Base-by-base conservation (phyloP, 2,329 filamentous ascomycete genomes). In the Gremmenia infestans region DNA sequence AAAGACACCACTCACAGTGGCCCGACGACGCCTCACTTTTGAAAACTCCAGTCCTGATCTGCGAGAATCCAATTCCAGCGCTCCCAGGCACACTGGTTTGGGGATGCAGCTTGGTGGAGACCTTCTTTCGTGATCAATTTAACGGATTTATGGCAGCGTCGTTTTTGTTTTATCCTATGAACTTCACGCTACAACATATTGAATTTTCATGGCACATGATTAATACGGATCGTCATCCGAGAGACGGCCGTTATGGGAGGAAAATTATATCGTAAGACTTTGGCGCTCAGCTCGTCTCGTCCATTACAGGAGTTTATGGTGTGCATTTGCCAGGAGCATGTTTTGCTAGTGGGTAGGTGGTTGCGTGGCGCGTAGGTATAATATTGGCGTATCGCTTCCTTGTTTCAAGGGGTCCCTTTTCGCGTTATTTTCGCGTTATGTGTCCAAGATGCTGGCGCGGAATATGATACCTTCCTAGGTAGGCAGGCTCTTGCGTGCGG, bases 51-150 rank as follows among this genome's bases (percentile, higher is more conserved):
- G 52, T 36, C 58, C 64, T n/a, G 60, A 47, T 52, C 40, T 57
- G 19, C 66, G 60, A 47, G 58, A 60, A 11, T 49, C 53, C 14
- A 49, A 35, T 12, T 17, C 56, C 45, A 56, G 54, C 47, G 68
- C 65, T 36, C 67, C 64, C 15, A 80, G 78, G 64, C 75, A 73
- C 60, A 74, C 71, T 14, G 81, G 81, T 7, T 71, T 85, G n/a
- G 79, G 82, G 36, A 79, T 88, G 75, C 83, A 87, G 63, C 75
- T 88, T 14, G 85, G 85, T 19, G 85, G 83, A 51, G 83, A 86
- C 67, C 74, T 88, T 42, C 74, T 80, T 47, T 78, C 77, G 58
- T 82, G 61, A 68, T 6, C 19, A 8, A n/a, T 7, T 28, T 15
- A 4, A 32, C 5, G 45, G 19, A 40, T 54, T 45, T 50, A 54